phyloP scores from a whole-genome alignment of 2,329 filamentous ascomycete species.

The Ilyonectria mors-panacis region DNA sequence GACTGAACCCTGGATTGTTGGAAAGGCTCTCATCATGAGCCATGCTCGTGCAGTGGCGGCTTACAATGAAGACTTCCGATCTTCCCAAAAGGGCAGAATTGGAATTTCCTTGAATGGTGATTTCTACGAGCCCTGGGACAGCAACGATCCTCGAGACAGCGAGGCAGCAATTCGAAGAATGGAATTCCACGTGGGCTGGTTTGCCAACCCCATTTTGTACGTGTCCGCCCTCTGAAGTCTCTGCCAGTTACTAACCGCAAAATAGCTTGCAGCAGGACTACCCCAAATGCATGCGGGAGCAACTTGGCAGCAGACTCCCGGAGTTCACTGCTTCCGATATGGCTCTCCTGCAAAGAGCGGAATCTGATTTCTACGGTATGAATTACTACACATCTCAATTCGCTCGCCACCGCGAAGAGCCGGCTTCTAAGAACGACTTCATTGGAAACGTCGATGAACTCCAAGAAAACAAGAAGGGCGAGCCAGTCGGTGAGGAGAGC shows the following conservation, averaged over 20 bases:
- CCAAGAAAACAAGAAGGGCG: conserved; percentile 26
- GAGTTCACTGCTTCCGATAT: conserved; percentile 48
- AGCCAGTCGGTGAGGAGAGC: conserved; percentile 17
- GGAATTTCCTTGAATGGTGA: conserved; percentile 57
- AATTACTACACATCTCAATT: conserved; percentile 42
- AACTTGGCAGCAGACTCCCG: conserved; percentile 52
- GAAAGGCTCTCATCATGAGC: conserved; percentile 55
- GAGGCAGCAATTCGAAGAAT: conserved; percentile 54
- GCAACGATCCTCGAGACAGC: conserved; percentile 39
- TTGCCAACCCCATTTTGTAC: conserved; percentile 56
- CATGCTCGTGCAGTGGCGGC: conserved; percentile 52
- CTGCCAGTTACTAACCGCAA: neutral
- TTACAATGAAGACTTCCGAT: conserved; percentile 53
- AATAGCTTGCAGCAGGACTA: conserved; percentile 51
- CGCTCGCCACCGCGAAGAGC: neutral
- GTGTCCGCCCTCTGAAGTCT: neutral
- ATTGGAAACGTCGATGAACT: conserved; percentile 34
- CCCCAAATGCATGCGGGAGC: conserved; percentile 54
- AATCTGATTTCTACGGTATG: conserved; percentile 42
- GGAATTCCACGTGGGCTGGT: conserved; percentile 58
- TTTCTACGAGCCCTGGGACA: conserved; percentile 56
- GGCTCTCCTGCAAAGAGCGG: conserved; percentile 41
- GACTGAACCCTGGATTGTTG: conserved; percentile 55
- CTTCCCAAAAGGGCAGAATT: conserved; percentile 50
- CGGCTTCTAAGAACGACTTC: conserved; percentile 20